These are phyloP conservation scores for Periconia macrospinosa DNA, from an alignment of 2,329 filamentous ascomycete species.

Conservation along the genomic window DNA sequence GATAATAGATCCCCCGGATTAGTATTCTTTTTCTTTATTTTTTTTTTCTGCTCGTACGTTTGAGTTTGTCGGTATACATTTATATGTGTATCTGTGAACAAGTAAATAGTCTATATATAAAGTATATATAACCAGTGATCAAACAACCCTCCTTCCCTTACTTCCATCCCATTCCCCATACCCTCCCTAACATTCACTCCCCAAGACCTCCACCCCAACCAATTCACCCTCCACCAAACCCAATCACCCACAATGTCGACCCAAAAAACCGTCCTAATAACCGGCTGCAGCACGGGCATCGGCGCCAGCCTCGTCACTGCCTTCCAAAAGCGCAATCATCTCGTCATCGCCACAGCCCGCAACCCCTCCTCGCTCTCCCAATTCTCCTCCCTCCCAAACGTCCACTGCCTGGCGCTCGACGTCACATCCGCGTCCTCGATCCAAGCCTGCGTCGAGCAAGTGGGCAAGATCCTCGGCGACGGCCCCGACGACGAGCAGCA, in stretches of 20 bases:
- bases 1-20: background rate
- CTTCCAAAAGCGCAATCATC: slow-evolving; percentile 47
- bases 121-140: too few species aligned
- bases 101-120: too few species aligned
- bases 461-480: background rate
- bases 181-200: background rate
- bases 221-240: background rate
- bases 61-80: background rate
- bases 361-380: background rate
- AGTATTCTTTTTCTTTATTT: background rate
- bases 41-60: background rate
- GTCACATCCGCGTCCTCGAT: slow-evolving; percentile 7
- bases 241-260: background rate
- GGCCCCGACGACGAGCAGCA: background rate
- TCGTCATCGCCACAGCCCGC: slow-evolving; percentile 17
- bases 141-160: too few species aligned
- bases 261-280: slow-evolving; percentile 1
- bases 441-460: background rate
- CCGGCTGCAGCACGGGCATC: slow-evolving; percentile 42
- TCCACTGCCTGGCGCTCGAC: slow-evolving; percentile 20
- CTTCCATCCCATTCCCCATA: too few species aligned
- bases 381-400: slow-evolving; percentile 14
- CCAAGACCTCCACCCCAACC: background rate
- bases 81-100: too few species aligned
- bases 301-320: slow-evolving; percentile 59